Conservation (phyloP, 257 asterid species). For the Penstemon barbatus region DNA sequence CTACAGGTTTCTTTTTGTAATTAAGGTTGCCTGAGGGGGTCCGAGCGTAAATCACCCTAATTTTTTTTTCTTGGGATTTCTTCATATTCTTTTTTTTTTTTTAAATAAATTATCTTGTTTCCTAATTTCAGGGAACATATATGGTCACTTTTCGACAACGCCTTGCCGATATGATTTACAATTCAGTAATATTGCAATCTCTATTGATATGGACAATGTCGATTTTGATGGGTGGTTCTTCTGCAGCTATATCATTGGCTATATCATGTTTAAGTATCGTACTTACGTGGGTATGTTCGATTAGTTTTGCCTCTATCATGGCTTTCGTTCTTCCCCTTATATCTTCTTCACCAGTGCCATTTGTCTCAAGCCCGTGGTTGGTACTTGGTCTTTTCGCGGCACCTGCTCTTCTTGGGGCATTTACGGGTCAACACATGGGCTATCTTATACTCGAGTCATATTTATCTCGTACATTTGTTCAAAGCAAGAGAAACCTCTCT, state of each 20-base stretch:
- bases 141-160: constrained; percentile 74
- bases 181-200: constrained; percentile 80
- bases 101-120: constrained; percentile 24
- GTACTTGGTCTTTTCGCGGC: constrained; percentile 77
- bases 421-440: constrained; percentile 85
- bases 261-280: constrained; percentile 60
- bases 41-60: too few relatives aligned
- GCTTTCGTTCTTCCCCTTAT: constrained; percentile 66
- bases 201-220: constrained; percentile 76
- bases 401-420: constrained; percentile 93
- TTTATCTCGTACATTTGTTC: constrained; percentile 42
- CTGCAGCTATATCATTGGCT: constrained; percentile 62
- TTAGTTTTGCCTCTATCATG: constrained; percentile 48
- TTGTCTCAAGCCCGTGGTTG: constrained; percentile 74
- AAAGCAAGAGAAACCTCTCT: constrained; percentile 51
- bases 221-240: constrained; percentile 69
- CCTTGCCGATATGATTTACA: constrained; percentile 73
- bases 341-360: constrained; percentile 83
- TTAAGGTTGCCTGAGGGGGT: too few relatives aligned
- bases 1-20: too few relatives aligned
- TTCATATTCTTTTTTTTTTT: not conserved
- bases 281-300: constrained; percentile 83
- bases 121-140: constrained; percentile 70
- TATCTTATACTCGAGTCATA: constrained; percentile 51
- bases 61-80: constrained; percentile 4